Percentiles rank a stretch among this genome's conserved stretches.
These are phyloP conservation scores for Fusarium miscanthi DNA, from an alignment of 2,329 filamentous ascomycete genomes.

Conservation along the genomic window DNA sequence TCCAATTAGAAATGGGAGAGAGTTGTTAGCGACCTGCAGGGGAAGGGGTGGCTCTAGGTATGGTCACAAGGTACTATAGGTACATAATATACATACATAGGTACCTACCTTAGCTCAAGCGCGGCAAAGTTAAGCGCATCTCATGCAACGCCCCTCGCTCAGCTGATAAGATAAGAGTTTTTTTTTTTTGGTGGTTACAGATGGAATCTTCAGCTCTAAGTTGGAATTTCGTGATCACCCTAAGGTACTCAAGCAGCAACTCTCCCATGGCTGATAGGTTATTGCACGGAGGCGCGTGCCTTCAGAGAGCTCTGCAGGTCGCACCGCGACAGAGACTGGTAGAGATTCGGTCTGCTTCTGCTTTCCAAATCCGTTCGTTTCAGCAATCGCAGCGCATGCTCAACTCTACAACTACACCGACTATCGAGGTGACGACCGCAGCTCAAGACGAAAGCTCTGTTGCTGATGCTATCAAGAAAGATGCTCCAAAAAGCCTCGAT, in stretches of 20 bases:
- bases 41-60: constrained; percentile 27
- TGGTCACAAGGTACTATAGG: too few species aligned
- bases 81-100: not conserved
- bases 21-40: constrained; percentile 7
- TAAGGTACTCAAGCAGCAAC: not conserved
- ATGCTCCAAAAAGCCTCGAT: constrained; percentile 41
- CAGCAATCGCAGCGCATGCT: constrained; percentile 20
- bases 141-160: not conserved
- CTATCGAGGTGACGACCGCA: constrained; percentile 11
- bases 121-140: constrained; percentile 25
- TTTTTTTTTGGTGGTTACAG: not conserved
- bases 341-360: constrained; percentile 5
- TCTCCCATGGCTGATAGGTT: constrained; percentile 44
- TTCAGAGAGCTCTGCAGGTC: constrained; percentile 43
- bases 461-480: constrained; percentile 14
- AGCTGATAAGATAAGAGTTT: constrained; percentile 45
- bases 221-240: not conserved
- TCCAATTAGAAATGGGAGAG: constrained; percentile 30
- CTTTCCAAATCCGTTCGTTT: constrained; percentile 19
- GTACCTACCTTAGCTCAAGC: not conserved
- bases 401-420: constrained; percentile 18
- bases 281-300: constrained; percentile 43
- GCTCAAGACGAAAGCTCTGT: not conserved
- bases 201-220: not conserved
- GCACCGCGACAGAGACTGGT: constrained; percentile 14